A percentile compares a stretch with the other conserved stretches of the same genome.
Conservation (phyloP, 352 stramenopile species). For the Phytophthora citricola region DNA sequence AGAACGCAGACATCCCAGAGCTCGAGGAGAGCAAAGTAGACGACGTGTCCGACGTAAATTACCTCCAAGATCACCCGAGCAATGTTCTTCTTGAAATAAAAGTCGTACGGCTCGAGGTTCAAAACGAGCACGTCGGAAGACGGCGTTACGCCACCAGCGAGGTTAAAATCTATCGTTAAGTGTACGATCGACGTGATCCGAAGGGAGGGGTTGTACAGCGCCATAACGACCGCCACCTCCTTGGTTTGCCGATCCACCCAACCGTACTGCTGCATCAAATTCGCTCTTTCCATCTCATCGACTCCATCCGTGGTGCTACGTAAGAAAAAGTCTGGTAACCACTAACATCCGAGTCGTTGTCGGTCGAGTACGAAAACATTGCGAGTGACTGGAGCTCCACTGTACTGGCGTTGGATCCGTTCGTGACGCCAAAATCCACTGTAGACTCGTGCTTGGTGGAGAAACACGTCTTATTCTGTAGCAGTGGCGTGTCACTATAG, state of each 20-base stretch:
- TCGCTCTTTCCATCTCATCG: slow-evolving; percentile 31
- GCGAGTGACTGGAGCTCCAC: slow-evolving; percentile 45
- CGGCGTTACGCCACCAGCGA: slow-evolving; percentile 61
- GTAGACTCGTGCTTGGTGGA: slow-evolving; percentile 41
- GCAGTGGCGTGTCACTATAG: slow-evolving; percentile 51
- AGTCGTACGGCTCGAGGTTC: slow-evolving; percentile 77
- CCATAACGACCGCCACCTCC: slow-evolving; percentile 56
- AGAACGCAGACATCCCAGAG: slow-evolving; percentile 74
- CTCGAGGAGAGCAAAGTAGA: slow-evolving; percentile 71
- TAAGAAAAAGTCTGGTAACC: slow-evolving; percentile 72
- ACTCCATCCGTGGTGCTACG: slow-evolving; percentile 46
- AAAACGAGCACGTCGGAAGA: slow-evolving; percentile 54
- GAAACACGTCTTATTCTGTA: slow-evolving; percentile 50
- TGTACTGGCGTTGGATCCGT: slow-evolving; percentile 40
- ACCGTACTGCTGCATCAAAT: slow-evolving; percentile 51
- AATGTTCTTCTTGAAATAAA: slow-evolving; percentile 54
- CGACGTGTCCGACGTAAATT: slow-evolving; percentile 54
- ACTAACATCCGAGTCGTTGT: slow-evolving; percentile 42
- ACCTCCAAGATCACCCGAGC: slow-evolving; percentile 49
- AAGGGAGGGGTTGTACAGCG: slow-evolving; percentile 69
- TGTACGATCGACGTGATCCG: slow-evolving; percentile 71
- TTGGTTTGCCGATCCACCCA: slow-evolving; percentile 78
- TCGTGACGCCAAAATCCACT: slow-evolving; percentile 42
- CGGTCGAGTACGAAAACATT: slow-evolving; percentile 64
- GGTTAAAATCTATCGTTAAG: slow-evolving; percentile 62